These are phyloP conservation scores for Sequoia sempervirens DNA, from an alignment of 75 land plant genomes.

Conservation along the genomic window DNA sequence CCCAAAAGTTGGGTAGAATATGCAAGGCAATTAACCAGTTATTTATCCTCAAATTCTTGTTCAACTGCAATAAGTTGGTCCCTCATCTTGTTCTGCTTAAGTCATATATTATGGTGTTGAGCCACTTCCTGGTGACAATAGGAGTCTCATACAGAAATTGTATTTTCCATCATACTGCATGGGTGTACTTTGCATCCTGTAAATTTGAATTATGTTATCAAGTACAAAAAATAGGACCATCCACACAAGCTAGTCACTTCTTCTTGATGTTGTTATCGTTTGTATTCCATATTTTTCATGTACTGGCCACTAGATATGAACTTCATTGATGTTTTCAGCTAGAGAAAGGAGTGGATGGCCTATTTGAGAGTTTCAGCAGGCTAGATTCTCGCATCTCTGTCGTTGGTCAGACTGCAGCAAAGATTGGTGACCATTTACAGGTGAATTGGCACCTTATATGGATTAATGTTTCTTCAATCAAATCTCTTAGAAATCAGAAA, in stretches of 20 bases:
- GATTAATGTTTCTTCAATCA: background rate
- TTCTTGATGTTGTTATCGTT: background rate
- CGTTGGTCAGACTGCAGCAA: conserved; percentile 99
- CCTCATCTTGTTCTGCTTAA: background rate
- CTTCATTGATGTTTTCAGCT: conserved; percentile 39
- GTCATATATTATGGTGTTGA: background rate
- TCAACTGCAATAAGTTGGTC: background rate
- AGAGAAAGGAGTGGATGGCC: conserved; percentile 92
- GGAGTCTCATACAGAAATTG: background rate
- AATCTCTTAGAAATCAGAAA: background rate
- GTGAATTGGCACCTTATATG: conserved; percentile 27
- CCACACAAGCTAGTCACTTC: background rate
- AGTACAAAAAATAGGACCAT: background rate
- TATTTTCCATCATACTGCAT: background rate
- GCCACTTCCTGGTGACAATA: background rate
- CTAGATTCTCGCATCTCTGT: conserved; percentile 95
- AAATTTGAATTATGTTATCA: background rate
- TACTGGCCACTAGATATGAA: background rate
- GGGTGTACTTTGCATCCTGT: background rate
- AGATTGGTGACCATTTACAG: conserved; percentile 99
- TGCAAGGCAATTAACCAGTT: background rate
- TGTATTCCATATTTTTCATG: background rate
- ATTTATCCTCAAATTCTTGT: background rate
- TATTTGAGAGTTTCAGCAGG: conserved; percentile 89
- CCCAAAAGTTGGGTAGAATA: background rate